phyloP scores from a whole-genome alignment of 805 yeast species.

The Candida pini region DNA sequence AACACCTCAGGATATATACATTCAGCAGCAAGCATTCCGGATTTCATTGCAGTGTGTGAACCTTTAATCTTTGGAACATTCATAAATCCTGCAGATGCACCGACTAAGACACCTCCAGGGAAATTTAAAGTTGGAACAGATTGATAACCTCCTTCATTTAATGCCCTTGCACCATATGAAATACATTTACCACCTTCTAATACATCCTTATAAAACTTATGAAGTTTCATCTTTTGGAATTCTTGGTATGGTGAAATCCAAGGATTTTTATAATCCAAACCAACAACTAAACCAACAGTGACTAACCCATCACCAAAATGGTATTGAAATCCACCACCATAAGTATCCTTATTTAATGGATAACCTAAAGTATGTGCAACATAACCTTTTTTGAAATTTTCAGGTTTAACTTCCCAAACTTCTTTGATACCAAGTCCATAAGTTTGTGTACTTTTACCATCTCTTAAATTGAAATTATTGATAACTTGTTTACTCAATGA shows the following conservation, averaged over 20 bases:
- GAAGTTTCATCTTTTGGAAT: slow-evolving; percentile 90
- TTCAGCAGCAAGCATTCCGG: slow-evolving; percentile 95
- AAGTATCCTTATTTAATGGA: slow-evolving; percentile 67
- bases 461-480: slow-evolving; percentile 60
- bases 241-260: slow-evolving; percentile 94
- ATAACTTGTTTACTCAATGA: slow-evolving; percentile 78
- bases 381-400: slow-evolving; percentile 71
- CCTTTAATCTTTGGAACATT: slow-evolving; percentile 98
- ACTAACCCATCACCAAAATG: slow-evolving; percentile 94
- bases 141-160: slow-evolving; percentile 96
- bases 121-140: slow-evolving; percentile 84
- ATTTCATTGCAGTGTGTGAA: slow-evolving; percentile 94
- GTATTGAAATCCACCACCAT: slow-evolving; percentile 97
- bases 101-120: slow-evolving; percentile 96
- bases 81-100: slow-evolving; percentile 94
- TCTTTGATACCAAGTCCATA: slow-evolving; percentile 96
- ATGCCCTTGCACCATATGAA: slow-evolving; percentile 91
- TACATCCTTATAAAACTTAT: slow-evolving; percentile 72
- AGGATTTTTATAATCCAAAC: slow-evolving; percentile 92
- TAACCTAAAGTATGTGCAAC: slow-evolving; percentile 87
- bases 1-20: slow-evolving; percentile 50
- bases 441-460: slow-evolving; percentile 68
- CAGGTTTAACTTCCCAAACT: slow-evolving; percentile 91
- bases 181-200: slow-evolving; percentile 88
- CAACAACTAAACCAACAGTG: slow-evolving; percentile 89